These are phyloP conservation scores for Akanthomyces uredinophilus DNA, from an alignment of 2,329 filamentous ascomycete species.

Conservation along the genomic window DNA sequence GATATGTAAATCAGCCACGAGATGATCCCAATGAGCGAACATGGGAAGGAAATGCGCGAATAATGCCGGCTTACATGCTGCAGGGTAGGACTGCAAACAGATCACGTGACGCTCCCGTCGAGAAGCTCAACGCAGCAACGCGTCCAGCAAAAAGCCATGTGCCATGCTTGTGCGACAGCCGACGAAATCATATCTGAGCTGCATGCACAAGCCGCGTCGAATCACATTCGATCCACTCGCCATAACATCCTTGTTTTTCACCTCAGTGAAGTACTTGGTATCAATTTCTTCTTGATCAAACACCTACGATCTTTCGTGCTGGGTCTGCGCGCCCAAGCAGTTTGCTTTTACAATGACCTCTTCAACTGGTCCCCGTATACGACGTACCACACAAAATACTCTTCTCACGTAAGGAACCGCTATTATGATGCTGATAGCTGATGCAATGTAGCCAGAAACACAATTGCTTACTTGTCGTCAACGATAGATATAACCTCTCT, in stretches of 20 bases:
- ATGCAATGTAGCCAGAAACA: background rate
- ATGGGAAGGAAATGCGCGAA: background rate
- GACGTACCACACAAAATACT: slow-evolving; percentile 44
- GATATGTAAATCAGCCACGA: background rate
- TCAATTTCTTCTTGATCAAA: background rate
- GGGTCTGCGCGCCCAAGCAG: slow-evolving; percentile 10
- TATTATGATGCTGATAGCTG: background rate
- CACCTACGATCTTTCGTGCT: background rate
- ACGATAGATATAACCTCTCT: slow-evolving; percentile 52
- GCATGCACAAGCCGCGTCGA: background rate
- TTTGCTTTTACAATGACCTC: slow-evolving; percentile 27
- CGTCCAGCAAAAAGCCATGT: slow-evolving; percentile 5
- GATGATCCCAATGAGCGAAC: background rate
- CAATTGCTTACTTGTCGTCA: slow-evolving; percentile 5
- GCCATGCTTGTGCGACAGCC: background rate
- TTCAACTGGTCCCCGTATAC: slow-evolving; percentile 34
- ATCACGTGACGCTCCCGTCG: background rate
- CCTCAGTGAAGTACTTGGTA: background rate
- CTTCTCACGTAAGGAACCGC: slow-evolving; percentile 39
- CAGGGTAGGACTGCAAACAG: background rate
- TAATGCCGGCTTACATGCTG: background rate
- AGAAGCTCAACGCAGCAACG: slow-evolving; percentile 10
- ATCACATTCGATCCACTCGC: background rate
- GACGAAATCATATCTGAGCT: background rate
- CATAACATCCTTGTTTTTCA: background rate